Evolutionary conservation across 345 rosid species (phyloP).

Genomic region (Odontarrhena argentea): DNA sequence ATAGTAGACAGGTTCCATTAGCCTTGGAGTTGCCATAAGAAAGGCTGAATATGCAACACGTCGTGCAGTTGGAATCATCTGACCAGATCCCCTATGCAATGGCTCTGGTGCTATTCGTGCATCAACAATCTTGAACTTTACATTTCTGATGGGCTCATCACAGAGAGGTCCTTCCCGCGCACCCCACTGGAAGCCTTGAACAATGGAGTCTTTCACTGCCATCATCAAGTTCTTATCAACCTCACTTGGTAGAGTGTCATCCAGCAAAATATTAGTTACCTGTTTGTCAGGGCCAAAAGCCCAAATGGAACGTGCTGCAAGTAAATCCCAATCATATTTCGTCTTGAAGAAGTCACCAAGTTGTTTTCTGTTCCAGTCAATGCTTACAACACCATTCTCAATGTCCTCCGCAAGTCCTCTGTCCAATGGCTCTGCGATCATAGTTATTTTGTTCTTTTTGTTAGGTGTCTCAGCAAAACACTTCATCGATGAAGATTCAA

Average conservation of each 20-base stretch:
- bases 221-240: conserved; percentile 84
- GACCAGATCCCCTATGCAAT: conserved; percentile 93
- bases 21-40: conserved; percentile 95
- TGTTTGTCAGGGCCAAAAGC: conserved; percentile 99
- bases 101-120: conserved; percentile 94
- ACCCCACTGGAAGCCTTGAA: conserved; percentile 99
- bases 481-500: conserved; percentile 96
- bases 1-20: conserved; percentile 99
- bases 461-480: conserved; percentile 99
- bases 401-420: conserved; percentile 96
- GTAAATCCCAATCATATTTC: conserved; percentile 96
- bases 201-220: conserved; percentile 91
- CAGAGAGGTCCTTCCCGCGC: conserved; percentile 99
- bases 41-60: conserved; percentile 92
- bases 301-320: conserved; percentile 97
- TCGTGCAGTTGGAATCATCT: conserved; percentile 95
- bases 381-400: conserved; percentile 86
- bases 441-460: conserved; percentile 95
- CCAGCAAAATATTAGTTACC: conserved; percentile 89
- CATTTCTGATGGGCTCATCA: conserved; percentile 97
- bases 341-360: conserved; percentile 93
- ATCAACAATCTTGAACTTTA: conserved; percentile 94
- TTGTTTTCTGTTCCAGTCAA: conserved; percentile 82
- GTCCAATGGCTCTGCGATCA: conserved; percentile 98
- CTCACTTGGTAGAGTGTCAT: conserved; percentile 93